These are phyloP conservation scores for Cucurbita moschata DNA, from an alignment of 306 rosid genomes.

Conservation along the genomic window DNA sequence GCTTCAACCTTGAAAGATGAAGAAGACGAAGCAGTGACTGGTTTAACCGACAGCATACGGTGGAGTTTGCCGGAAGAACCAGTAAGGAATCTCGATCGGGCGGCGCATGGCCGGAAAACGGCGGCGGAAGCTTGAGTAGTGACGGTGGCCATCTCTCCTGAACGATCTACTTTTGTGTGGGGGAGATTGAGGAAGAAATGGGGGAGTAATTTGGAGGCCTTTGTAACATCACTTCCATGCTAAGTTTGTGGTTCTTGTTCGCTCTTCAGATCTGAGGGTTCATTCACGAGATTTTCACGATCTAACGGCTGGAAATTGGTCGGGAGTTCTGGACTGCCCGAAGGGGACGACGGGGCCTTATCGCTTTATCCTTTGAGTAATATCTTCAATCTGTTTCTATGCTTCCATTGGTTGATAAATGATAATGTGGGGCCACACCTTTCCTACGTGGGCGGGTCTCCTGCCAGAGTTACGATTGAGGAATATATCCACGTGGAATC, in stretches of 20 bases:
- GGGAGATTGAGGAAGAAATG: not conserved
- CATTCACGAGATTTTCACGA: slow-evolving; percentile 25
- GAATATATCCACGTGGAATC: slow-evolving; percentile 19
- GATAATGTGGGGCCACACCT: slow-evolving; percentile 36
- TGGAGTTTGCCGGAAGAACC: slow-evolving; percentile 59
- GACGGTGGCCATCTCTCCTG: slow-evolving; percentile 63
- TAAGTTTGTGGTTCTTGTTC: slow-evolving; percentile 46
- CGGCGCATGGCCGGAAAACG: slow-evolving; percentile 55
- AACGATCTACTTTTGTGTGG: not conserved
- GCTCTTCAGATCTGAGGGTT: slow-evolving; percentile 19
- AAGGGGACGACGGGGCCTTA: slow-evolving; percentile 34
- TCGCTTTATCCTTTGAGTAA: slow-evolving; percentile 50
- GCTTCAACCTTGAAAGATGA: slow-evolving; percentile 66
- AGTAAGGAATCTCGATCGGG: slow-evolving; percentile 48
- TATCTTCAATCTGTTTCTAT: slow-evolving; percentile 42
- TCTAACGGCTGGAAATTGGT: slow-evolving; percentile 25
- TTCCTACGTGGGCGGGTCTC: slow-evolving; percentile 9
- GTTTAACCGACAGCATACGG: slow-evolving; percentile 40
- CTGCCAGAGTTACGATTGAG: not conserved
- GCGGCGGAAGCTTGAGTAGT: slow-evolving; percentile 86
- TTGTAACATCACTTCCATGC: slow-evolving; percentile 25
- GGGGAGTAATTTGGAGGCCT: slow-evolving; percentile 9
- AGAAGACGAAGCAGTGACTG: slow-evolving; percentile 29
- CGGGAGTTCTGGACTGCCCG: slow-evolving; percentile 11
- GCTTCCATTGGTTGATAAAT: slow-evolving; percentile 31